Evolutionary conservation across 192 early-diverging fungal genomes (phyloP).

Genomic region (Entomortierella lignicola): DNA sequence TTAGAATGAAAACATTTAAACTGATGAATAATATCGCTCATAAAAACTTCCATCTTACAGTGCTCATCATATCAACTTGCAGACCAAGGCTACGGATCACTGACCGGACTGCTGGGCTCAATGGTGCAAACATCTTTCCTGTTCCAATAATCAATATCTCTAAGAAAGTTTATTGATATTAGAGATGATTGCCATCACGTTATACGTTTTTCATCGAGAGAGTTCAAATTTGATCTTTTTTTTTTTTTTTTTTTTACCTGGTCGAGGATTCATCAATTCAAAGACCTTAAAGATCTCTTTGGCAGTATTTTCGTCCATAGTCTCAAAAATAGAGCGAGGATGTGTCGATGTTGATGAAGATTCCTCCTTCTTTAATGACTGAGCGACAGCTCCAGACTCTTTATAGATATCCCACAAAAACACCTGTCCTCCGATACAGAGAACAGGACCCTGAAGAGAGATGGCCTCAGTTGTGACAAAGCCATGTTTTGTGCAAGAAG

Average conservation of each 20-base stretch:
- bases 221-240: neutral
- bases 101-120: constrained; percentile 59
- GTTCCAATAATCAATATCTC: constrained; percentile 71
- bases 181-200: no score
- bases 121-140: constrained; percentile 61
- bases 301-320: constrained; percentile 56
- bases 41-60: constrained; percentile 60
- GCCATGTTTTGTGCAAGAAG: constrained; percentile 62
- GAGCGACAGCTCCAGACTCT: constrained; percentile 25
- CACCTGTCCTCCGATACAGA: constrained; percentile 63
- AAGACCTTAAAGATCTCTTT: constrained; percentile 64
- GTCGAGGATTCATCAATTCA: constrained; percentile 65
- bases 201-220: no score
- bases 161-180: no score
- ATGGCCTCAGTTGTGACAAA: constrained; percentile 65
- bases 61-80: constrained; percentile 69
- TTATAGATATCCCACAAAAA: constrained; percentile 68
- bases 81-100: constrained; percentile 63
- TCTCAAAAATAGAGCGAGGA: constrained; percentile 34
- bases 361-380: neutral
- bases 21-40: no score
- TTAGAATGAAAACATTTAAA: no score
- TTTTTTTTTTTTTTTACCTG: constrained; percentile 48
- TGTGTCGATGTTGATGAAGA: neutral
- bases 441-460: constrained; percentile 58